These are phyloP conservation scores for Wickerhamiella qilinensis DNA, from an alignment of 805 yeast species.

Conservation along the genomic window DNA sequence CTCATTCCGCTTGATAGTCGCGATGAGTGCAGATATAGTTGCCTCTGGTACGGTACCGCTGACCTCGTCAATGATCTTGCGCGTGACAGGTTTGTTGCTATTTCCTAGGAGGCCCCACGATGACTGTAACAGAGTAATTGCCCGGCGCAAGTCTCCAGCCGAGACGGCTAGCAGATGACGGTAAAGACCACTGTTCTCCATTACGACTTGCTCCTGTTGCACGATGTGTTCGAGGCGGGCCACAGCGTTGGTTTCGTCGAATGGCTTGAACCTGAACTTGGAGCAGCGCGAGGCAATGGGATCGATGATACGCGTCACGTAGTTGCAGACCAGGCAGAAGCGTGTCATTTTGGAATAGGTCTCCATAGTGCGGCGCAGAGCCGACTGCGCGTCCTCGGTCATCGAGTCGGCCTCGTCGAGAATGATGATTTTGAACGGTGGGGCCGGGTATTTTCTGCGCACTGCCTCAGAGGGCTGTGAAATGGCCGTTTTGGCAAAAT, in stretches of 20 bases:
- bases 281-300: constrained; percentile 95
- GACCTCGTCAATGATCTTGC: constrained; percentile 41
- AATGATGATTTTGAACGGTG: constrained; percentile 86
- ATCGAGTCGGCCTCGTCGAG: constrained; percentile 92
- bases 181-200: constrained; percentile 36
- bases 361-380: constrained; percentile 73
- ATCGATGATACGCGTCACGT: constrained; percentile 90
- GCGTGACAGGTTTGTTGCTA: constrained; percentile 24
- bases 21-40: constrained; percentile 28
- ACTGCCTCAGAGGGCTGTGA: constrained; percentile 65
- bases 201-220: constrained; percentile 30
- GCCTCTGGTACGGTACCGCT: constrained; percentile 56
- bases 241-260: constrained; percentile 58
- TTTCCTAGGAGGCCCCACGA: constrained; percentile 34
- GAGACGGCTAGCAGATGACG: constrained; percentile 54
- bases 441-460: constrained; percentile 70
- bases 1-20: constrained; percentile 21
- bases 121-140: constrained; percentile 79
- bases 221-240: constrained; percentile 48
- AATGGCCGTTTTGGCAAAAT: constrained; percentile 74
- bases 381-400: constrained; percentile 91
- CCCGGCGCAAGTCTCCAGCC: constrained; percentile 83
- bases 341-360: constrained; percentile 59
- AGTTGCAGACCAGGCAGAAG: constrained; percentile 88
- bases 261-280: constrained; percentile 73